Evolutionary conservation across 2,329 filamentous ascomycete species (phyloP), one percentile per base, ranked within the genome.

Genomic region (Diaporthe destruens): DNA sequence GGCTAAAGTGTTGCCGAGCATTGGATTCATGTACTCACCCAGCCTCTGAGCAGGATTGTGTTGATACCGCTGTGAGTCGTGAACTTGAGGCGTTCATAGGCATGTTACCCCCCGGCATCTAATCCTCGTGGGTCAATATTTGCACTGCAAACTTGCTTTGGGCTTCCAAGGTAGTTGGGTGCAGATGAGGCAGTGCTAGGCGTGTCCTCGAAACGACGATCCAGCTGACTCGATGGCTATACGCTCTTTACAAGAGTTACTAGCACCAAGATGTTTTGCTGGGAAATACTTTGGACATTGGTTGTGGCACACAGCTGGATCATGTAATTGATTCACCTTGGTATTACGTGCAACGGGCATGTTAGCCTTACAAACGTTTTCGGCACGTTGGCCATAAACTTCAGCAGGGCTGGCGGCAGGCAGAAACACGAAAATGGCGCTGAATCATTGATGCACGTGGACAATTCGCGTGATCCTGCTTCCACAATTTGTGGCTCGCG

Each of bases 221-320:
- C 20, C 7, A 9, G 20, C 49, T n/a, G 29, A 25, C 12, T 25
- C 3, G 32, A 25, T 51, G n/a, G 29, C 7, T 25, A 2, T 29
- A 49, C 1, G 0, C 39, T 18, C 25, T 29, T 8, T n/a, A 1
- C 5, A 16, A 11, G 18, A 4, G 2, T 1, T 20, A 11, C 6
- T 20, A 14, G 25, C 11, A 18, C 20, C 23, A 9, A 42, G 12
- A 12, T 9, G 2, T 2, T n/a, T 20, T 32, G 6, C 25, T 32
- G 34, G 34, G 53, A 57, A 49, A 32, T 8, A 7, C 2, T 6
- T n/a, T 23, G 11, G 8, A 49, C 3, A 8, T 7, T 34, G 3
- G 29, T 16, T 47, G 42, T n/a, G 49, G 11, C 18, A 49, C 25
- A n/a, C 29, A 29, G 42, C 42, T 49, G 11, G 11, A 14, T 63